A percentile compares a stretch with the other conserved stretches of the same genome.
Conservation (phyloP, 345 rosid species). For the Xanthoceras sorbifolium region DNA sequence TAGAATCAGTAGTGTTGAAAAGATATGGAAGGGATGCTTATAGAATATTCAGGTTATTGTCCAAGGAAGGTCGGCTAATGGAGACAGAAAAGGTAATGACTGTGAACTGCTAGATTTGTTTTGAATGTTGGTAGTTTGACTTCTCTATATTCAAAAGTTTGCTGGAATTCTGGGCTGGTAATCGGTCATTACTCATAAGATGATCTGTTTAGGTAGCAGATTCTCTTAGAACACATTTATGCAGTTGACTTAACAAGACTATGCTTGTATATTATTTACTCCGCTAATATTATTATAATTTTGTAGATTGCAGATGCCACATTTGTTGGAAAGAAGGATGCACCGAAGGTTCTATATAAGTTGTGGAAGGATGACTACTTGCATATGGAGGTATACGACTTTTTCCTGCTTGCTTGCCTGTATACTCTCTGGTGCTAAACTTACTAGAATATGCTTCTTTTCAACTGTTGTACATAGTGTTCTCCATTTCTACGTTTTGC, state of each 20-base stretch:
- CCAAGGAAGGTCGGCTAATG: constrained; percentile 45
- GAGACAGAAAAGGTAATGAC: constrained; percentile 77
- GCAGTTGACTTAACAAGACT: background rate
- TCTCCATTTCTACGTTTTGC: constrained; percentile 2
- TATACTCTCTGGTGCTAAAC: background rate
- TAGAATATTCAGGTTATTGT: constrained; percentile 74
- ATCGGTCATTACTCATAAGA: background rate
- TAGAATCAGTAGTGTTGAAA: constrained; percentile 70
- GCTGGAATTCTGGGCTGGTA: background rate
- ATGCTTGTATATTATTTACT: background rate
- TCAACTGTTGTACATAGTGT: background rate
- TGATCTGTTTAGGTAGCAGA: background rate
- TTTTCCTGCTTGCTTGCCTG: background rate
- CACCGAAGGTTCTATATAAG: constrained; percentile 60
- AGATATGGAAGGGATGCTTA: constrained; percentile 71
- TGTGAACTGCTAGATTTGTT: background rate
- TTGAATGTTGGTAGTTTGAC: constrained; percentile 5
- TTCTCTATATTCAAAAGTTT: background rate
- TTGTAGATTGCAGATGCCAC: constrained; percentile 65
- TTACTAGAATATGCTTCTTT: constrained; percentile 5
- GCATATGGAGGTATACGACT: constrained; percentile 70
- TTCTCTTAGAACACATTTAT: background rate
- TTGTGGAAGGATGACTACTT: constrained; percentile 83
- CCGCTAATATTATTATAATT: constrained; percentile 11
- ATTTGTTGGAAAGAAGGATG: constrained; percentile 68